Conservation (phyloP, 2,329 filamentous ascomycete species). For the Talaromyces sp. region DNA sequence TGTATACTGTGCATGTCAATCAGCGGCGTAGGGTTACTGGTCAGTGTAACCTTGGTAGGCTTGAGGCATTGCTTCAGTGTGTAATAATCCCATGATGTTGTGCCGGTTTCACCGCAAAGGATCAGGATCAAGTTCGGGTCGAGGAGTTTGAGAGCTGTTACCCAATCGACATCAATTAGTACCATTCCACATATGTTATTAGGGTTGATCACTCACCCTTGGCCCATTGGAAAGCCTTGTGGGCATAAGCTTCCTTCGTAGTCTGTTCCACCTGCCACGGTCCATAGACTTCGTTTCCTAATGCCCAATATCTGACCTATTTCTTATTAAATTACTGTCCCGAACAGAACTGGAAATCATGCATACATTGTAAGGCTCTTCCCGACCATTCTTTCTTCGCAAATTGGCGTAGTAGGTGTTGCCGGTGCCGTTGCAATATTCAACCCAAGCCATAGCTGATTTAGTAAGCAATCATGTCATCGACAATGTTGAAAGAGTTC, state of each 20-base stretch:
- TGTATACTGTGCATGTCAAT: slow-evolving; percentile 83
- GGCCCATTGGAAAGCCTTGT: slow-evolving; percentile 60
- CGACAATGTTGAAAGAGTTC: not conserved
- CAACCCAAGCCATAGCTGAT: slow-evolving; percentile 69
- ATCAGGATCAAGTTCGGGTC: slow-evolving; percentile 69
- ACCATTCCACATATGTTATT: not conserved
- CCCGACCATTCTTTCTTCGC: slow-evolving; percentile 69
- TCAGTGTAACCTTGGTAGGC: slow-evolving; percentile 45
- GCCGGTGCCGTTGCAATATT: slow-evolving; percentile 78
- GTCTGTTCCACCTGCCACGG: slow-evolving; percentile 61
- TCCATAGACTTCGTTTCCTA: slow-evolving; percentile 70
- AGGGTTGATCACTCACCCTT: slow-evolving; percentile 42
- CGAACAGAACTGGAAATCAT: not conserved
- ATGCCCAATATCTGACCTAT: slow-evolving; percentile 75
- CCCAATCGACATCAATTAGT: not conserved
- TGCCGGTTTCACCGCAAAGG: slow-evolving; percentile 70
- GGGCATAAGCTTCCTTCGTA: slow-evolving; percentile 59
- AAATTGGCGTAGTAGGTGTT: slow-evolving; percentile 82
- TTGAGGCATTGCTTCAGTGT: slow-evolving; percentile 68
- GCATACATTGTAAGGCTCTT: slow-evolving; percentile 68
- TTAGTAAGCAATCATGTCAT: not conserved
- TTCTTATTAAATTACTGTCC: slow-evolving; percentile 19
- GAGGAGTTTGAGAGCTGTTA: slow-evolving; percentile 40
- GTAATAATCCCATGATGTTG: slow-evolving; percentile 69
- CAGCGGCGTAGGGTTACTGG: slow-evolving; percentile 44